Evolutionary conservation across 352 stramenopile genomes (phyloP), one percentile per base, ranked within the genome.

Genomic region (Phytopythium cucurbitacearum): DNA sequence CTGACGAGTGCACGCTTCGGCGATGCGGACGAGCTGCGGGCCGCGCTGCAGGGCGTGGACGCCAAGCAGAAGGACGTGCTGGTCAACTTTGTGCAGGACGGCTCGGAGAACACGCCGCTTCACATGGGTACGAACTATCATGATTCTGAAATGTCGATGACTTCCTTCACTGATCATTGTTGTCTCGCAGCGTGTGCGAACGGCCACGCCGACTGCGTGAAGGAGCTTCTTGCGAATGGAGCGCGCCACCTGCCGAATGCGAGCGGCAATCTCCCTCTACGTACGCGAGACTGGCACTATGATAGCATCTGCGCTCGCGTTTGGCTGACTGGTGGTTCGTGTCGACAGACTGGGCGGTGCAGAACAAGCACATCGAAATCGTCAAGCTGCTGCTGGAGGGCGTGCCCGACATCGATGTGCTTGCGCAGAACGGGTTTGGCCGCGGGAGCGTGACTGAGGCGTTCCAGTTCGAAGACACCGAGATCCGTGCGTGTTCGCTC

Each of bases 331-430:
- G 37, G 21, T 51, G 36, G 12, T 28, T 42, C 33, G 2, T 8
- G 34, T 32, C n/a, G 56, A 41, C 53, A 89, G 85, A 95, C 52
- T 95, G 85, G 85, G 81, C 85, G 1, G 81, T 95, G 48, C 85
- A 94, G 62, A 95, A 95, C 63, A 87, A 83, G 16, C 85, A 94
- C 60, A 59, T 90, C n/a, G 71, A 73, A 47, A 72, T 89, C 6
- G 80, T 94, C 28, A 92, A 91, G 65, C 33, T 85, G 12, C 50
- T 95, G 34, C 64, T 95, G 13, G 66, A 85, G 5, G 64, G 69
- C 7, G 71, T 92, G 8, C 34, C 65, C 3, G 78, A 92, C 57
- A 76, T 94, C 43, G 84, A 95, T 44, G 84, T 95, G 40, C 70
- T 95, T 48, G 69, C 80, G 11, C 84, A 87, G 50, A 95, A 95